Percentiles rank a stretch among this genome's conserved stretches.
phyloP scores from a whole-genome alignment of 1,139 yeast species.

The Pichia sp. region DNA sequence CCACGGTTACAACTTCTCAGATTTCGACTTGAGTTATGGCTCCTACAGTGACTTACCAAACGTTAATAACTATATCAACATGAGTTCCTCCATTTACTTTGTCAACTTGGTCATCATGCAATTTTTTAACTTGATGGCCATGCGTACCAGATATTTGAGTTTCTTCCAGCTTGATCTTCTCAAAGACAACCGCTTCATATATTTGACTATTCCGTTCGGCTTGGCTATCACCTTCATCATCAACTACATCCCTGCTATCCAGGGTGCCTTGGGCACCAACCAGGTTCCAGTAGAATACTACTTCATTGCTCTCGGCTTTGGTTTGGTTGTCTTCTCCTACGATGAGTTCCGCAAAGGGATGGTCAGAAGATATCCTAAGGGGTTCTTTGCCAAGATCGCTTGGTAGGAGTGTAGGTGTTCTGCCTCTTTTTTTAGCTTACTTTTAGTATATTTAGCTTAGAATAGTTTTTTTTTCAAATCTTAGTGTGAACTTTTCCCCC shows the following conservation, averaged over 20 bases:
- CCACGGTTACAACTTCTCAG: constrained; percentile 38
- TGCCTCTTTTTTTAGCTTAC: too few species aligned
- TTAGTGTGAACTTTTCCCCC: too few species aligned
- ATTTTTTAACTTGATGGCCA: constrained; percentile 45
- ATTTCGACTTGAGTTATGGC: constrained; percentile 41
- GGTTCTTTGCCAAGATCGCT: constrained; percentile 30
- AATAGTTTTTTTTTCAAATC: too few species aligned
- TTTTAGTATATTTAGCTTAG: too few species aligned
- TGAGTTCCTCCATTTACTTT: constrained; percentile 48
- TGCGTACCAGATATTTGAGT: constrained; percentile 44
- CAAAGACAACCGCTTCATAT: constrained; percentile 31
- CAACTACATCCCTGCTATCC: constrained; percentile 45
- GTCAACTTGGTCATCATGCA: constrained; percentile 49
- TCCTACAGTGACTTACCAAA: constrained; percentile 33
- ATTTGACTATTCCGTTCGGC: constrained; percentile 39
- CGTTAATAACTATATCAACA: constrained; percentile 32
- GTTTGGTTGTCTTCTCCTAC: constrained; percentile 36
- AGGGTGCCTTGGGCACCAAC: constrained; percentile 37
- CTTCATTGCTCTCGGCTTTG: constrained; percentile 47
- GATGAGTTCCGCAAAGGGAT: constrained; percentile 45
- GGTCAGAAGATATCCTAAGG: constrained; percentile 39
- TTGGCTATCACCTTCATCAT: constrained; percentile 43
- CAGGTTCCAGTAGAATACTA: constrained; percentile 47
- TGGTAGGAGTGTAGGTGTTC: background rate
- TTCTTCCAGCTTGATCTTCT: constrained; percentile 42